A percentile compares a stretch with the other conserved stretches of the same genome.
Evolutionary conservation across 2,329 filamentous ascomycete species (phyloP).

Genomic region (Fusarium sp.): DNA sequence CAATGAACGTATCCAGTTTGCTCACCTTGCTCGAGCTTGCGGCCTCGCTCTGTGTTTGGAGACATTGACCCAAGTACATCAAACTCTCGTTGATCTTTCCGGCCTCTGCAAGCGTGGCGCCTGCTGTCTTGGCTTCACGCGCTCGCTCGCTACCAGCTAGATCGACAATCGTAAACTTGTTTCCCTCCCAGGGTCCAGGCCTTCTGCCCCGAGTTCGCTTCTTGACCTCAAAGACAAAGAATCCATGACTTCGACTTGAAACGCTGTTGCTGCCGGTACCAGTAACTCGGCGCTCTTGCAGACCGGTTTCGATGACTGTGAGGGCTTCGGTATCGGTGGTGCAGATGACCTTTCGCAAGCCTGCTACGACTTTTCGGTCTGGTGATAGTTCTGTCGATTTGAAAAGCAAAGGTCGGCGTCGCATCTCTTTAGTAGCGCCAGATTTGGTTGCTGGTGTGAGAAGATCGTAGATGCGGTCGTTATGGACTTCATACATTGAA

Average conservation of each 20-base stretch:
- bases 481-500: slow-evolving; percentile 99
- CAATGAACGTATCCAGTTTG: slow-evolving; percentile 3
- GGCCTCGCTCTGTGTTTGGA: slow-evolving; percentile 92
- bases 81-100: slow-evolving; percentile 98
- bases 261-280: slow-evolving; percentile 94
- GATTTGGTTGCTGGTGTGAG: slow-evolving; percentile 74
- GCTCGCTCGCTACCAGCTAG: slow-evolving; percentile 94
- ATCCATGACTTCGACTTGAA: slow-evolving; percentile 92
- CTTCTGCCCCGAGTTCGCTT: slow-evolving; percentile 70
- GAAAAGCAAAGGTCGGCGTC: slow-evolving; percentile 87
- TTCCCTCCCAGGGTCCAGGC: slow-evolving; percentile 77
- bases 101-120: slow-evolving; percentile 91
- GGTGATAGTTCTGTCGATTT: slow-evolving; percentile 90
- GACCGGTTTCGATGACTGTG: slow-evolving; percentile 88
- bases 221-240: slow-evolving; percentile 96
- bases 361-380: slow-evolving; percentile 94
- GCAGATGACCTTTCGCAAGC: slow-evolving; percentile 90
- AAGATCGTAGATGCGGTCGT: slow-evolving; percentile 96
- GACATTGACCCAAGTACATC: slow-evolving; percentile 97
- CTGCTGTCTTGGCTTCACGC: slow-evolving; percentile 92
- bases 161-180: slow-evolving; percentile 88
- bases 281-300: slow-evolving; percentile 87
- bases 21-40: slow-evolving; percentile 79
- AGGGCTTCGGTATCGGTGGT: slow-evolving; percentile 84
- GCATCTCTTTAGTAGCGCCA: slow-evolving; percentile 75